phyloP scores from a whole-genome alignment of 768 basidiomycete species.

The Serendipita sp. region DNA sequence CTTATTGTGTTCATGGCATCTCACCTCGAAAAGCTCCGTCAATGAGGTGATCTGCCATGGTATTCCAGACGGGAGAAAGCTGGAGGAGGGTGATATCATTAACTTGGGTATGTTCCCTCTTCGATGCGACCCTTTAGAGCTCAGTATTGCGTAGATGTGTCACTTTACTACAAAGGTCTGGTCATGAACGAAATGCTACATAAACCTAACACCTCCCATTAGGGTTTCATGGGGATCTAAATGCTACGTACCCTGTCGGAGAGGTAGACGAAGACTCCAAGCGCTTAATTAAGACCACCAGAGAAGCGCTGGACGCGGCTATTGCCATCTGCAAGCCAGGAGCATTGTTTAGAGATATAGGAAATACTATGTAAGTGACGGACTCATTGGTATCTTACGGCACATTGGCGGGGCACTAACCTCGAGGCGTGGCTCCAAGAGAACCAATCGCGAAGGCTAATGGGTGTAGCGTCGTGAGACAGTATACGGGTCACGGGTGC shows the following conservation, averaged over 20 bases:
- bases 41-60: constrained; percentile 98
- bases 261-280: constrained; percentile 67
- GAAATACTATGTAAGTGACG: constrained; percentile 61
- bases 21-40: constrained; percentile 39
- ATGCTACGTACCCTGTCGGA: constrained; percentile 85
- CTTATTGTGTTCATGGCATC: not conserved
- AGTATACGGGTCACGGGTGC: constrained; percentile 84
- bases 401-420: constrained; percentile 13
- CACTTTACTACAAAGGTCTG: constrained; percentile 61
- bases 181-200: not conserved
- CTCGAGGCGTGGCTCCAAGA: constrained; percentile 28
- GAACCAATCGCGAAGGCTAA: constrained; percentile 73
- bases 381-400: not conserved
- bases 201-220: not conserved
- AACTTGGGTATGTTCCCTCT: constrained; percentile 52
- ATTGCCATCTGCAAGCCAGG: constrained; percentile 93
- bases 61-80: constrained; percentile 71
- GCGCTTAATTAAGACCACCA: constrained; percentile 67
- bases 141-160: constrained; percentile 38
- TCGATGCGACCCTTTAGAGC: not conserved
- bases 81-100: constrained; percentile 87
- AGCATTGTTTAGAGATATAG: constrained; percentile 72
- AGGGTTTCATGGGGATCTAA: constrained; percentile 88
- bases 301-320: constrained; percentile 71
- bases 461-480: constrained; percentile 80